A percentile compares a stretch with the other conserved stretches of the same genome.
Evolutionary conservation across 1,284 basidiomycete genomes (phyloP).

Genomic region (Earliella scabrosa): DNA sequence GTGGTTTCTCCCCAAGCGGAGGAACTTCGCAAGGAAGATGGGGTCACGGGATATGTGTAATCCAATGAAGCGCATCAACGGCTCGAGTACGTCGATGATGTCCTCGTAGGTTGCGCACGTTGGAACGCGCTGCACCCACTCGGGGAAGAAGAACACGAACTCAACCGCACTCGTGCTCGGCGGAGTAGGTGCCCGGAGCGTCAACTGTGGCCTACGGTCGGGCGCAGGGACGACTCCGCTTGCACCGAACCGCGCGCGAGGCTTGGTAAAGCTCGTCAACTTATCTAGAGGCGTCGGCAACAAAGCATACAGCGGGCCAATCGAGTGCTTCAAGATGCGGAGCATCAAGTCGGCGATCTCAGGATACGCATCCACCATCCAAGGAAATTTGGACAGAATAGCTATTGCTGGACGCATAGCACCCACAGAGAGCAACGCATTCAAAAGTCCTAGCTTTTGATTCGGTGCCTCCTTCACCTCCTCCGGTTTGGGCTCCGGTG

Average conservation of each 20-base stretch:
- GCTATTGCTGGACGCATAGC: slow-evolving; percentile 79
- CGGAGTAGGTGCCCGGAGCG: slow-evolving; percentile 75
- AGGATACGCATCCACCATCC: slow-evolving; percentile 83
- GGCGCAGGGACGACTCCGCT: slow-evolving; percentile 56
- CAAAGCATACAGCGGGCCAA: slow-evolving; percentile 71
- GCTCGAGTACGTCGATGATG: slow-evolving; percentile 73
- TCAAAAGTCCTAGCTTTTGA: slow-evolving; percentile 83
- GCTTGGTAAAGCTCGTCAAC: slow-evolving; percentile 61
- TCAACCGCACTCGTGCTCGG: slow-evolving; percentile 71
- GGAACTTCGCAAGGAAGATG: slow-evolving; percentile 63
- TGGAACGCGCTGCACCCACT: slow-evolving; percentile 79
- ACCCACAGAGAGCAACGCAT: slow-evolving; percentile 87
- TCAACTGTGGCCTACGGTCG: slow-evolving; percentile 63
- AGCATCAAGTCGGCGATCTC: slow-evolving; percentile 87
- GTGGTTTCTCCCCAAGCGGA: slow-evolving; percentile 59
- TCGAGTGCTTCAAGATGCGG: slow-evolving; percentile 70
- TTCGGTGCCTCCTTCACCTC: slow-evolving; percentile 61
- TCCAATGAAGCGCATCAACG: slow-evolving; percentile 76
- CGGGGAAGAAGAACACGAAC: slow-evolving; percentile 90
- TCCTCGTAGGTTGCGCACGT: slow-evolving; percentile 69
- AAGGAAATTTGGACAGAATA: slow-evolving; percentile 84
- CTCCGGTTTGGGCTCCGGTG: slow-evolving; percentile 47
- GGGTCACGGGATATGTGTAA: slow-evolving; percentile 78
- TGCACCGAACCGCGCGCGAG: slow-evolving; percentile 64
- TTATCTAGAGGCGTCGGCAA: slow-evolving; percentile 55